Evolutionary conservation across 495 filamentous ascomycete genomes (phyloP).

Genomic region (Cercophora newfieldiana): DNA sequence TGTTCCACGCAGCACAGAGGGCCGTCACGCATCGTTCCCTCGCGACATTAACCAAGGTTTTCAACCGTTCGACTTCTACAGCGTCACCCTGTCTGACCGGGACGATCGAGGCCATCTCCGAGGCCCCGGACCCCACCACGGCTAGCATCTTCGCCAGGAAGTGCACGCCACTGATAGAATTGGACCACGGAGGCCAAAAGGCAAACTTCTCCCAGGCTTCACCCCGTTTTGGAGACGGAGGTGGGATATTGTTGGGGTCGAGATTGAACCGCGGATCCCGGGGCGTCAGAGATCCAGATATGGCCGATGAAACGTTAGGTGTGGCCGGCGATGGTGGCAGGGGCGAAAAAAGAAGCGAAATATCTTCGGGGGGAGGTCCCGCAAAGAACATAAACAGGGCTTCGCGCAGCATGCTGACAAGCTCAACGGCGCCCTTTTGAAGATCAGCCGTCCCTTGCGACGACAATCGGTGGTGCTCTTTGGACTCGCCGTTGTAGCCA

Average conservation of each 20-base stretch:
- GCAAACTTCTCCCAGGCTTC: conserved; percentile 92
- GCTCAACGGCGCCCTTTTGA: conserved; percentile 73
- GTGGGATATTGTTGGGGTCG: conserved; percentile 72
- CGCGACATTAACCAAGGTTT: conserved; percentile 68
- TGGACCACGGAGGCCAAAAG: conserved; percentile 93
- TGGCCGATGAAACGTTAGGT: conserved; percentile 49
- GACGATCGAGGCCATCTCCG: conserved; percentile 76
- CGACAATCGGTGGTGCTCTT: conserved; percentile 80
- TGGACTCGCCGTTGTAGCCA: conserved; percentile 81
- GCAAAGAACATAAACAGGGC: conserved; percentile 77
- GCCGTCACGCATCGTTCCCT: conserved; percentile 81
- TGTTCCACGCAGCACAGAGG: conserved; percentile 80
- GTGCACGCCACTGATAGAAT: conserved; percentile 82
- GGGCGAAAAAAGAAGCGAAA: conserved; percentile 81
- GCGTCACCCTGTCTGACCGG: conserved; percentile 60
- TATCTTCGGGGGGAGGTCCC: conserved; percentile 87
- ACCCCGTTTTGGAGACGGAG: conserved; percentile 71
- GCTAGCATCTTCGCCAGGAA: conserved; percentile 80
- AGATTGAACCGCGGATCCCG: conserved; percentile 75
- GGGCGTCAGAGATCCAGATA: conserved; percentile 46
- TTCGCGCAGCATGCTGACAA: conserved; percentile 79
- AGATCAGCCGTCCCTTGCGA: conserved; percentile 67
- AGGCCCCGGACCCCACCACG: conserved; percentile 78
- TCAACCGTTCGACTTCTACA: conserved; percentile 64
- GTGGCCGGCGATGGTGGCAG: conserved; percentile 69